Evolutionary conservation across 345 rosid species (phyloP).

Genomic region (Geranium brycei): DNA sequence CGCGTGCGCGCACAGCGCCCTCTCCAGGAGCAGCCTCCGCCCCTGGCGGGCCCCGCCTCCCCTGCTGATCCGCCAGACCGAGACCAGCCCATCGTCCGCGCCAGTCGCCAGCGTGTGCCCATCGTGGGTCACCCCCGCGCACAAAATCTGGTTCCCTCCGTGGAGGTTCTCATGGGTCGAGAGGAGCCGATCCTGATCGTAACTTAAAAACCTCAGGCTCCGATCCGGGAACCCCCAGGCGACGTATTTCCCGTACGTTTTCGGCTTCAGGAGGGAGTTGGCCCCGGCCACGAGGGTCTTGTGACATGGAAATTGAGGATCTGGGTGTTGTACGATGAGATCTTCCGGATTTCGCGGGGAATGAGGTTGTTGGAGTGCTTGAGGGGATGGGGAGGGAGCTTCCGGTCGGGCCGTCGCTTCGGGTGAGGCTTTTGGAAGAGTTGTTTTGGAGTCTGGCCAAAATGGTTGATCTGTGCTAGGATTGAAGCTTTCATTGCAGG

Average conservation of each 20-base stretch:
- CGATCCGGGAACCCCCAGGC: constrained; percentile 97
- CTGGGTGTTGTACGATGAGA: constrained; percentile 58
- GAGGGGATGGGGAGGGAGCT: constrained; percentile 75
- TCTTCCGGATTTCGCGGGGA: constrained; percentile 79
- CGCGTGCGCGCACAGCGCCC: constrained; percentile 75
- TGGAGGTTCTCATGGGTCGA: constrained; percentile 98
- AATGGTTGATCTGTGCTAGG: constrained; percentile 96
- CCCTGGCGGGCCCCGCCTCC: constrained; percentile 37
- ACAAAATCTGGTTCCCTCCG: constrained; percentile 80
- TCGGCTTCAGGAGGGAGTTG: constrained; percentile 75
- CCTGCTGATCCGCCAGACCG: constrained; percentile 76
- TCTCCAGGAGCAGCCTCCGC: constrained; percentile 46
- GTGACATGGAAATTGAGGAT: constrained; percentile 63
- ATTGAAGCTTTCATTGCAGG: constrained; percentile 99
- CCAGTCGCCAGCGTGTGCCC: constrained; percentile 89
- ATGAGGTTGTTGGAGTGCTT: constrained; percentile 68
- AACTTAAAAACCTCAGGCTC: constrained; percentile 90
- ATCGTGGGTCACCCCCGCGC: constrained; percentile 79
- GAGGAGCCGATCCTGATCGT: constrained; percentile 86
- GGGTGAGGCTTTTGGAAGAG: constrained; percentile 87
- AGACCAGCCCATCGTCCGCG: constrained; percentile 79
- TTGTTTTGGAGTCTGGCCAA: constrained; percentile 99
- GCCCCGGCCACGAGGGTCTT: constrained; percentile 68
- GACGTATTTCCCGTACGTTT: constrained; percentile 71
- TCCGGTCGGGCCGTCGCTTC: constrained; percentile 63